These are phyloP conservation scores for Graphium sp. DNA, from an alignment of 2,329 filamentous ascomycete species.

Conservation along the genomic window DNA sequence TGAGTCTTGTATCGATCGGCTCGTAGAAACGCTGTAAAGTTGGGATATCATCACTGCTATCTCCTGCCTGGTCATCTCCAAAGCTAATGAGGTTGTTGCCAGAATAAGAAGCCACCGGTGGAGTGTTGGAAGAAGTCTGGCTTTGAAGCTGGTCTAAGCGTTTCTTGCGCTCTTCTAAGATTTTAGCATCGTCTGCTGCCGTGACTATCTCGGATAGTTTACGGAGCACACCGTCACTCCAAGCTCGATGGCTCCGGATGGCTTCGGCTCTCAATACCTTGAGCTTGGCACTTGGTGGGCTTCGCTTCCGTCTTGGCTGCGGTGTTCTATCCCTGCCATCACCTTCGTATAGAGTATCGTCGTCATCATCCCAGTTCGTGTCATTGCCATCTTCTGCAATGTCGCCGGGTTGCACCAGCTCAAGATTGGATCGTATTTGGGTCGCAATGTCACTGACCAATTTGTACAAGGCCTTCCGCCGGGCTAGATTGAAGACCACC, in stretches of 20 bases:
- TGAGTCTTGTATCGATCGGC: conserved; percentile 34
- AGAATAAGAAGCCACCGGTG: conserved; percentile 1
- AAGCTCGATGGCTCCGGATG: conserved; percentile 57
- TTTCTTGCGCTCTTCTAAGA: conserved; percentile 26
- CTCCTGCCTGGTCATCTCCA: conserved; percentile 17
- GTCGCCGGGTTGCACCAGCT: conserved; percentile 17
- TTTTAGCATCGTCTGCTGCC: conserved; percentile 27
- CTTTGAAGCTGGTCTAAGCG: conserved; percentile 20
- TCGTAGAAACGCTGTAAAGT: conserved; percentile 33
- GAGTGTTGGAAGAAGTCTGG: no score
- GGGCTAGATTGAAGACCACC: conserved; percentile 33
- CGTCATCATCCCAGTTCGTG: conserved; percentile 5
- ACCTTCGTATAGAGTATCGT: conserved; percentile 4
- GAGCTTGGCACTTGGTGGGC: conserved; percentile 12
- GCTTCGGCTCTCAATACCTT: conserved; percentile 20
- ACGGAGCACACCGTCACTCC: conserved; percentile 54
- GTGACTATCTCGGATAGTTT: conserved; percentile 53
- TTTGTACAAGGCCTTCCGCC: conserved; percentile 30
- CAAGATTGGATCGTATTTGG: conserved; percentile 35
- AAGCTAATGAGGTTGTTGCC: conserved; percentile 14
- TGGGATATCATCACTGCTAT: conserved; percentile 18
- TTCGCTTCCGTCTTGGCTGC: conserved; percentile 1
- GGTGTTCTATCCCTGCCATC: conserved; percentile 5
- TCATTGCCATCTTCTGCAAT: conserved; percentile 5
- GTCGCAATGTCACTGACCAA: conserved; percentile 32